These are phyloP conservation scores for Alternaria sp. DNA, from an alignment of 2,329 filamentous ascomycete genomes.

Conservation along the genomic window DNA sequence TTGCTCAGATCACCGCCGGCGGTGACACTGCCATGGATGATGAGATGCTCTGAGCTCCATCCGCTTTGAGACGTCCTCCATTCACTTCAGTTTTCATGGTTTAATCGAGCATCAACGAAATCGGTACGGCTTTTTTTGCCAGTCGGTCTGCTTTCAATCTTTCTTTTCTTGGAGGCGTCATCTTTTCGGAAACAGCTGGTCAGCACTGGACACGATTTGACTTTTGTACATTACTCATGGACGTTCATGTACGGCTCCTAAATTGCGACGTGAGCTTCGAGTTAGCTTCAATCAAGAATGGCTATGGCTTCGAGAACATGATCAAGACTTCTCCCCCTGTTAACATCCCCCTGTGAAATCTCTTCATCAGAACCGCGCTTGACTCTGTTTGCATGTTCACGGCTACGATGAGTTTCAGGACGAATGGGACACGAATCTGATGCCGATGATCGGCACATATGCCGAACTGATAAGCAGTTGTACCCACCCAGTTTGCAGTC, in stretches of 20 bases:
- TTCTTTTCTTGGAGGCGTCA: constrained; percentile 28
- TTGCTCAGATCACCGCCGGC: constrained; percentile 54
- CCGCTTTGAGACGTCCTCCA: constrained; percentile 1
- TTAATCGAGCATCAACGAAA: constrained; percentile 24
- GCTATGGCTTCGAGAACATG: constrained; percentile 15
- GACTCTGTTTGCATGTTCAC: neutral
- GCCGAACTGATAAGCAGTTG: neutral
- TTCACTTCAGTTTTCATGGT: constrained; percentile 10
- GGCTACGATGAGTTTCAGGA: neutral
- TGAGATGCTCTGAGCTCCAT: constrained; percentile 47
- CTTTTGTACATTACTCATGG: constrained; percentile 37
- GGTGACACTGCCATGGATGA: constrained; percentile 53
- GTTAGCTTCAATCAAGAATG: constrained; percentile 29
- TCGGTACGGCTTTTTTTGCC: constrained; percentile 18
- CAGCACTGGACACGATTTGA: constrained; percentile 18
- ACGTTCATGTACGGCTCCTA: constrained; percentile 19
- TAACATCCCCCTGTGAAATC: neutral
- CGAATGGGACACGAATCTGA: neutral
- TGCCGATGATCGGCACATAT: neutral
- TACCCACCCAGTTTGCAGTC: neutral
- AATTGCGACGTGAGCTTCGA: constrained; percentile 25
- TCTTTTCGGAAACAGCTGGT: constrained; percentile 23
- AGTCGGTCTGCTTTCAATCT: constrained; percentile 20
- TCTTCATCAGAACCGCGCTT: neutral
- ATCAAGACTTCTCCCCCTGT: neutral